Base-by-base conservation (phyloP, 139 green algal genomes). In the Volvox reticuliferus region DNA sequence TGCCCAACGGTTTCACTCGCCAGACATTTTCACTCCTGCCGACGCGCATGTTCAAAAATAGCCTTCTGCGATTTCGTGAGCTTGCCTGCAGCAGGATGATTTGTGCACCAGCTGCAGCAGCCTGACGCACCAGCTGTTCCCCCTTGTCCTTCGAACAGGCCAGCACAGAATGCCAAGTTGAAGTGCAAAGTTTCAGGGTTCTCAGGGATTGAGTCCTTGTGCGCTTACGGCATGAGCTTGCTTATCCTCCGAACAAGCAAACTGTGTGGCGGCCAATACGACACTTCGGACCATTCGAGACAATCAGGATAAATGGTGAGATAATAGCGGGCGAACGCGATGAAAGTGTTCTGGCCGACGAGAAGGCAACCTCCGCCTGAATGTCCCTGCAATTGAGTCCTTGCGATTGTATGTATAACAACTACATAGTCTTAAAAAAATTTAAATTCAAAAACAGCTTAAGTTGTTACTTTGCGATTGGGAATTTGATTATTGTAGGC, bases 21-120 rank as follows among this genome's bases (percentile, higher is more conserved):
- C 44, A 55, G 44, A 55, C 9, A 9, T 55, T 55, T 9, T 5
- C 44, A 55, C 9, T 55, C 44, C 44, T 55, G 44, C 44, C 44
- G 5, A 55, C 9, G 5, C 44, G 44, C 9, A 55, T 14, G 9
- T 55, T 9, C 44, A 80, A 36, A 80, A 80, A 32, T 80, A 26
- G 67, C 67, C 67, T 9, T 75, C 24, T 28, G 67, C 67, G 67
- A 75, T 75, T 26, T 28, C 67, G 14, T 75, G 67, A 79, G 30
- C 89, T n/a, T 36, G 94, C 95, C 93, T 96, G 94, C 20, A 97
- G 86, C 80, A 97, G 90, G 78, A 97, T 97, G 86, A 97, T 93
- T n/a, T 97, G 92, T 6, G 96, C 96, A 0, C 96, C 96, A 16
- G 91, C 87, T 0, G 89, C 88, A 12, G 95, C 95, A n/a, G 95